phyloP scores from a whole-genome alignment of 148 eudicot species.

The Amaranthus palmeri region DNA sequence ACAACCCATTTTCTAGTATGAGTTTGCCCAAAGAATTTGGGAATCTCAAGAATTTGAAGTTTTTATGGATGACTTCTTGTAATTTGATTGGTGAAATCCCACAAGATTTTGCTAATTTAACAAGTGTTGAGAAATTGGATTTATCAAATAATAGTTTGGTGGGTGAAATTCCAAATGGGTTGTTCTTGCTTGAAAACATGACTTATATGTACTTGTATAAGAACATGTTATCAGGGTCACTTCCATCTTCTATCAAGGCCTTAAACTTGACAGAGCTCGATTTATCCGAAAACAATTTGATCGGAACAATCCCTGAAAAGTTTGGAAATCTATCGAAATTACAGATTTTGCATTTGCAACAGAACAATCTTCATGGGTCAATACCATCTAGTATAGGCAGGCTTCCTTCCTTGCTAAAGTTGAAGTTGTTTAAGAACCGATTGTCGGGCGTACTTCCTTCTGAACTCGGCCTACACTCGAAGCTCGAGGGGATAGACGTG shows the following conservation, averaged over 20 bases:
- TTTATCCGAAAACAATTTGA: conserved; percentile 34
- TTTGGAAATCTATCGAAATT: conserved; percentile 34
- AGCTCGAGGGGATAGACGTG: conserved; percentile 49
- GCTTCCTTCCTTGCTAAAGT: conserved; percentile 27
- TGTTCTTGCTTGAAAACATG: conserved; percentile 59
- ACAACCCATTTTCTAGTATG: conserved; percentile 32
- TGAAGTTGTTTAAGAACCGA: conserved; percentile 39
- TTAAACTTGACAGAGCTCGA: conserved; percentile 39
- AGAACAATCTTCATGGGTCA: conserved; percentile 37
- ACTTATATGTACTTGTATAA: conserved; percentile 37
- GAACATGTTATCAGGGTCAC: conserved; percentile 45
- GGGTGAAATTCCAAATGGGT: conserved; percentile 53
- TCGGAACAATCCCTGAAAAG: conserved; percentile 44
- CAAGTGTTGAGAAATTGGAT: too few species aligned
- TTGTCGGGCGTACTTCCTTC: conserved; percentile 55
- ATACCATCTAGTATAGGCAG: conserved; percentile 43
- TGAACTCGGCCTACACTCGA: conserved; percentile 56
- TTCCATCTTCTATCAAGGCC: conserved; percentile 45
- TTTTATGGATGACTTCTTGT: conserved; percentile 32
- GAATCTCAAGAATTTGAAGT: conserved; percentile 29
- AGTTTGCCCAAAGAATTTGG: conserved; percentile 47
- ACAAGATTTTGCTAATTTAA: conserved; percentile 31
- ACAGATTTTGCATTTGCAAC: conserved; percentile 28
- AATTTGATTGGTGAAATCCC: conserved; percentile 60
- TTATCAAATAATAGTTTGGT: too few species aligned